Evolutionary conservation across 2,329 filamentous ascomycete species (phyloP).

Genomic region (Apiospora sp.): DNA sequence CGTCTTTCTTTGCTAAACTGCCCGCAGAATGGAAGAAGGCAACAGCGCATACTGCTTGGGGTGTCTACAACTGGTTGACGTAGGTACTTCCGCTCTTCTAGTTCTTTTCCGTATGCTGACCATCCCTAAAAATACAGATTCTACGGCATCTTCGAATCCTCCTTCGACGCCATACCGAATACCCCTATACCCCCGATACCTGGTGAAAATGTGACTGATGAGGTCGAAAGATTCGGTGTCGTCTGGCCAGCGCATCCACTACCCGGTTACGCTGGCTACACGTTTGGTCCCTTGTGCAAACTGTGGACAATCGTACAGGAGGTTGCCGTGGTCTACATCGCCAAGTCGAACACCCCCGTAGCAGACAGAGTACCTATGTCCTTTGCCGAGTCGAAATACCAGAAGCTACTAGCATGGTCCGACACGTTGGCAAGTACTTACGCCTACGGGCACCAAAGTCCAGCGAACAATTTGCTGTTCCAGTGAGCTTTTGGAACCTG

Average conservation of each 20-base stretch:
- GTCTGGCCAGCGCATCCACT: conserved; percentile 26
- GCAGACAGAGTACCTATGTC: conserved; percentile 24
- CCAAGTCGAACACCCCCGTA: background rate
- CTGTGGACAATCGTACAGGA: conserved; percentile 31
- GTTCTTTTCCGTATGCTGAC: background rate
- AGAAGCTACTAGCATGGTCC: conserved; percentile 34
- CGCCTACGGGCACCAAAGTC: background rate
- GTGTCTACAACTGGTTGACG: conserved; percentile 24
- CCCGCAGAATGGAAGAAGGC: conserved; percentile 20
- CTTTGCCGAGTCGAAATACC: conserved; percentile 31
- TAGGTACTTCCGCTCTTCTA: background rate
- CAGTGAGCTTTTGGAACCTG: background rate
- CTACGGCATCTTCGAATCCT: background rate
- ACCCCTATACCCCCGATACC: conserved; percentile 23
- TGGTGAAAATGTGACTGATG: background rate
- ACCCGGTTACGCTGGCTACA: conserved; percentile 32
- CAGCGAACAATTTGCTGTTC: conserved; percentile 6
- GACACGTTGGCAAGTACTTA: conserved; percentile 23
- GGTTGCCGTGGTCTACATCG: conserved; percentile 20
- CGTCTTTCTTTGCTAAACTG: conserved; percentile 8
- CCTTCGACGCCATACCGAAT: background rate
- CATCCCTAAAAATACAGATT: background rate
- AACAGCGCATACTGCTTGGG: conserved; percentile 25
- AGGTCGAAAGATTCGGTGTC: conserved; percentile 6
- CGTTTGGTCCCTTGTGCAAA: conserved; percentile 30